Evolutionary conservation across 169 alveolate genomes (phyloP).

Genomic region (Plasmodium fragile): DNA sequence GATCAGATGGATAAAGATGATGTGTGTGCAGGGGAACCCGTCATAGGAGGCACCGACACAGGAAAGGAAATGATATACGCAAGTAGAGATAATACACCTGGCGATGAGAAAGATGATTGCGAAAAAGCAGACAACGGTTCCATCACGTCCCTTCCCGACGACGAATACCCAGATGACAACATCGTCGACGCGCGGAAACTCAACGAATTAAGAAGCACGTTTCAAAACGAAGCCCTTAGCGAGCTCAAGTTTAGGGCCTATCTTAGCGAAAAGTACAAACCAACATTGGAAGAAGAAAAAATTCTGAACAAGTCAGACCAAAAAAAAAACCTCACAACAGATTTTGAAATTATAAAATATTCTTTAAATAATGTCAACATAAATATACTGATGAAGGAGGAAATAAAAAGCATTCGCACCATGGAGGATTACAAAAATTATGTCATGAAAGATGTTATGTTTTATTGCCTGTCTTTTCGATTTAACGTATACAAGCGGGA

Average conservation of each 20-base stretch:
- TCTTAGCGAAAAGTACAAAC: slow-evolving; percentile 28
- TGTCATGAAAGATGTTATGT: slow-evolving; percentile 79
- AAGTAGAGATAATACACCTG: neutral
- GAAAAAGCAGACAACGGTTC: neutral
- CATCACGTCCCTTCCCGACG: neutral
- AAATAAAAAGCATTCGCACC: slow-evolving; percentile 55
- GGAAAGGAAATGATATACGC: neutral
- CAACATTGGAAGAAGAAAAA: slow-evolving; percentile 65
- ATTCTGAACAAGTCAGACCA: slow-evolving; percentile 15
- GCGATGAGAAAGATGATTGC: neutral
- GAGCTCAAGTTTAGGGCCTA: slow-evolving; percentile 46
- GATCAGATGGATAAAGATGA: neutral
- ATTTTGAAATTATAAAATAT: slow-evolving; percentile 45
- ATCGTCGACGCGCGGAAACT: slow-evolving; percentile 41
- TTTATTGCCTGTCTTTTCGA: slow-evolving; percentile 79
- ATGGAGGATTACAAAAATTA: slow-evolving; percentile 75
- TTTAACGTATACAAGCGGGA: slow-evolving; percentile 77
- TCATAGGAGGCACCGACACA: neutral
- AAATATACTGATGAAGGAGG: slow-evolving; percentile 74
- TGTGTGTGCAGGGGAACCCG: neutral
- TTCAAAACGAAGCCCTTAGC: slow-evolving; percentile 26
- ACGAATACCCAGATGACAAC: slow-evolving; percentile 34
- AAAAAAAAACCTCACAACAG: slow-evolving; percentile 50
- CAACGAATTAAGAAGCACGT: slow-evolving; percentile 26
- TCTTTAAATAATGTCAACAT: slow-evolving; percentile 68